Base-by-base conservation (phyloP, 352 stramenopile species). In the Globisporangium splendens region DNA sequence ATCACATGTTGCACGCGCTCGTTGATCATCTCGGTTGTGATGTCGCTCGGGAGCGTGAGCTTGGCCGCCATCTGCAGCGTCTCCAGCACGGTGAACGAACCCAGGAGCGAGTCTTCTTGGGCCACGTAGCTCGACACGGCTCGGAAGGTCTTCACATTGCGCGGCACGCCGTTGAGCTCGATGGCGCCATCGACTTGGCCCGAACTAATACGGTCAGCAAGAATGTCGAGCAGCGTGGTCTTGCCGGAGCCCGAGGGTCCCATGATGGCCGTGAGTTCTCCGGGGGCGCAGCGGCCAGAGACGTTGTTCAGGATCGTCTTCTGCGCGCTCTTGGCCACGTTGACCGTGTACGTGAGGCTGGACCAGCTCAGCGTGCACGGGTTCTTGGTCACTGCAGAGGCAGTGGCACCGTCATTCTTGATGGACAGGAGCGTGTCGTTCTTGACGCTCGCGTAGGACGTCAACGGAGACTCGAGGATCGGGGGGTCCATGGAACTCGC, bases 201-300 rank as follows among this genome's bases (percentile, higher is more conserved):
- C n/a, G 21, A 56, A 13, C 62, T 35, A 42, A 84, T 58, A 6
- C 80, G 71, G 41, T 86, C 75, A 0, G 80, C 75, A 17, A 89
- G 56, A 12, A 88, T 73, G 44, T 90, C 80, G 8, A 90, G 64
- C 39, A 90, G 49, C 17, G 80, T 87, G 0, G 75, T 85, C 66
- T 88, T 88, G n/a, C 77, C 77, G 7, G 72, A 67, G 24, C 77
- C 80, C 0, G 80, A 90, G 0, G 80, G 78, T 0, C 80, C 80
- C 33, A 92, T 81, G 56, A 90, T 81, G 24, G 76, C 80, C 1
- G 77, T 89, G 47, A 92, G 72, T 12, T 89, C 79, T 20, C 78
- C 77, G 1, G 82, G 81, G 0, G 57, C 65, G 0, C 75, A 88
- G 56, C 77, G 68, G 0, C 82, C 82, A 49, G 75, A 78, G 8